phyloP scores from a whole-genome alignment of 1,139 yeast species.

The Geotrichum klebahnii region DNA sequence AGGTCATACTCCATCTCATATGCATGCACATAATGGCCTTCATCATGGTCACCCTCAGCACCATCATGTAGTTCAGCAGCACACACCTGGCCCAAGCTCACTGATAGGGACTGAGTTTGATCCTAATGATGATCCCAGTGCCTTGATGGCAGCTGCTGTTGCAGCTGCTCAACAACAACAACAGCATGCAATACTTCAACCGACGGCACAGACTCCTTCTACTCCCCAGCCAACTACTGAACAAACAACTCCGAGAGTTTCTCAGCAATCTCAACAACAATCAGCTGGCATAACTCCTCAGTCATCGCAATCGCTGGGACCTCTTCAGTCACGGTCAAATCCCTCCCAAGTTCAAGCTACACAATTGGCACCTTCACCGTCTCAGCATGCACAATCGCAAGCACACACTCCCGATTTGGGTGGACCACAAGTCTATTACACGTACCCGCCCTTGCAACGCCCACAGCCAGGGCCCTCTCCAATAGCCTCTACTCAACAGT shows the following conservation, averaged over 20 bases:
- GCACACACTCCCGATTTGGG: conserved; percentile 22
- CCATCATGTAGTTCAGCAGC: conserved; percentile 8
- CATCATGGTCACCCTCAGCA: conserved; percentile 2
- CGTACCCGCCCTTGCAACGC: not conserved
- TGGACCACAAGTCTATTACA: conserved; percentile 1
- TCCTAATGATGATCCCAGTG: conserved; percentile 9
- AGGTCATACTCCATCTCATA: conserved; percentile 4
- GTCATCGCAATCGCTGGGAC: not conserved
- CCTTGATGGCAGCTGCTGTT: conserved; percentile 15
- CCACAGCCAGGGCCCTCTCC: conserved; percentile 1
- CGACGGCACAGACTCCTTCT: not conserved
- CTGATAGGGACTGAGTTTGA: conserved; percentile 11
- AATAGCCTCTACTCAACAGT: no score
- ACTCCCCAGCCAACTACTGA: no score
- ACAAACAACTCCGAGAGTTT: no score
- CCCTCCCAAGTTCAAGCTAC: not conserved
- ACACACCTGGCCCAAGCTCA: not conserved
- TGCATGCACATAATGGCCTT: conserved; percentile 7
- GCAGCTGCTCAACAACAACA: conserved; percentile 13
- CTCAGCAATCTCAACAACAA: not conserved
- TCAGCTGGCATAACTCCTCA: not conserved
- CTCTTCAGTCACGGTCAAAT: not conserved
- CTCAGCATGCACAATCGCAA: not conserved
- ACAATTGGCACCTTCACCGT: not conserved
- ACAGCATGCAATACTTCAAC: conserved; percentile 6